These are phyloP conservation scores for Suillus plorans DNA, from an alignment of 768 basidiomycete species.

Conservation along the genomic window DNA sequence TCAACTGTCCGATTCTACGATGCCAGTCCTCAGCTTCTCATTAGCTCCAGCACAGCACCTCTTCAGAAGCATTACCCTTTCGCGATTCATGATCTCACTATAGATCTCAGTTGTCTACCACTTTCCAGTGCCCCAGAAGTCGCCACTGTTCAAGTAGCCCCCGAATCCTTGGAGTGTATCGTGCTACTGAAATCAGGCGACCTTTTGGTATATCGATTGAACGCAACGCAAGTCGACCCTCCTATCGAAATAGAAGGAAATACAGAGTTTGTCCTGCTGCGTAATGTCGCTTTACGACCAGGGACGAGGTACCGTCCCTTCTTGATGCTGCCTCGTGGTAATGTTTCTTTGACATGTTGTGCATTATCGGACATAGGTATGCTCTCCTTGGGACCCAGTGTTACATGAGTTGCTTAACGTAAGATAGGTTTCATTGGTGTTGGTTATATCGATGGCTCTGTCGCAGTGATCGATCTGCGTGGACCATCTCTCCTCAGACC, in stretches of 20 bases:
- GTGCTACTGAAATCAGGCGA: slow-evolving; percentile 57
- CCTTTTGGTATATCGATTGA: slow-evolving; percentile 49
- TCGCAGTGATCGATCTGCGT: slow-evolving; percentile 73
- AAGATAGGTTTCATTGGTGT: slow-evolving; percentile 75
- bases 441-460: slow-evolving; percentile 56
- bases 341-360: slow-evolving; percentile 50
- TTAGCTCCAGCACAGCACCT: slow-evolving; percentile 44
- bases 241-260: slow-evolving; percentile 32
- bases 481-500: slow-evolving; percentile 63
- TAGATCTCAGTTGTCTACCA: slow-evolving; percentile 51
- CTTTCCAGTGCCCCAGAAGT: slow-evolving; percentile 36
- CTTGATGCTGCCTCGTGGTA: slow-evolving; percentile 52
- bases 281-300: slow-evolving; percentile 42
- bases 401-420: background rate
- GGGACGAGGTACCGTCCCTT: slow-evolving; percentile 56
- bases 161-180: slow-evolving; percentile 57
- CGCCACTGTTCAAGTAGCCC: slow-evolving; percentile 47
- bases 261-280: slow-evolving; percentile 52
- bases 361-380: slow-evolving; percentile 75
- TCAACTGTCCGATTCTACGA: slow-evolving; percentile 73
- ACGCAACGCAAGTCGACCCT: slow-evolving; percentile 17
- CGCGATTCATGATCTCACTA: slow-evolving; percentile 58
- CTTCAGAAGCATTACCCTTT: slow-evolving; percentile 64
- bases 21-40: slow-evolving; percentile 65
- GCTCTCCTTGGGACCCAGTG: slow-evolving; percentile 17